Evolutionary conservation across 2,329 filamentous ascomycete species (phyloP).

Genomic region (Aspergillus tanneri): DNA sequence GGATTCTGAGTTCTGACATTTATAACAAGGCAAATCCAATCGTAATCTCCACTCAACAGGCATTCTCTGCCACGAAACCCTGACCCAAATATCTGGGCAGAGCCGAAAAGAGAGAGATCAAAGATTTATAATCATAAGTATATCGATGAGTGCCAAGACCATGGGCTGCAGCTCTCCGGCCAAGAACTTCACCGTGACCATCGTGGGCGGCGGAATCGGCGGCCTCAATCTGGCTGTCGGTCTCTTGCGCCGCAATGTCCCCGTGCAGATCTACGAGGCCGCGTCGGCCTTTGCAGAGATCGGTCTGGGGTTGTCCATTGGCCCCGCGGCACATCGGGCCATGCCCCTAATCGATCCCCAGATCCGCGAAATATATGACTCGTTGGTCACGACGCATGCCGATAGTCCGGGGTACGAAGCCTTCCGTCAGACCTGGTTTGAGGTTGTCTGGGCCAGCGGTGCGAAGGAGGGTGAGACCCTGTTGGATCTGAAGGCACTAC

Average conservation of each 20-base stretch:
- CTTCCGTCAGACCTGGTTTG: conserved; percentile 35
- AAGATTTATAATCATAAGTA: neutral
- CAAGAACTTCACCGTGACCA: conserved; percentile 49
- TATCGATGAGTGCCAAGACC: neutral
- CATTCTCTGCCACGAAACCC: too few species aligned
- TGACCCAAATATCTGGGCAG: too few species aligned
- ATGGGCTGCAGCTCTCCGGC: conserved; percentile 11
- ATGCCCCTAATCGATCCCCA: conserved; percentile 54
- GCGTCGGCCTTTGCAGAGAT: conserved; percentile 57
- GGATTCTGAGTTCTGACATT: too few species aligned
- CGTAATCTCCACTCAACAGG: too few species aligned
- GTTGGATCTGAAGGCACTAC: conserved; percentile 31
- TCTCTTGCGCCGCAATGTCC: conserved; percentile 47
- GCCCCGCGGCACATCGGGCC: conserved; percentile 56
- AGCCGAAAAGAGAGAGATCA: too few species aligned
- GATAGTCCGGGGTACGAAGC: conserved; percentile 33
- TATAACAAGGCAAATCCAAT: too few species aligned
- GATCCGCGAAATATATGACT: conserved; percentile 33
- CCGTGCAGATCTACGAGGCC: conserved; percentile 57
- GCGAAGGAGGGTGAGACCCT: conserved; percentile 22
- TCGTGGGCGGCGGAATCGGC: conserved; percentile 60
- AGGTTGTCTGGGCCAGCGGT: conserved; percentile 22
- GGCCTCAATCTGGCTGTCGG: conserved; percentile 57
- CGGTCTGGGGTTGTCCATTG: conserved; percentile 58
- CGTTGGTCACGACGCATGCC: conserved; percentile 33